Percentiles rank a stretch among this genome's conserved stretches.
Conservation (phyloP, 1,284 basidiomycete species). For the Leccinum pseudoinsigne region DNA sequence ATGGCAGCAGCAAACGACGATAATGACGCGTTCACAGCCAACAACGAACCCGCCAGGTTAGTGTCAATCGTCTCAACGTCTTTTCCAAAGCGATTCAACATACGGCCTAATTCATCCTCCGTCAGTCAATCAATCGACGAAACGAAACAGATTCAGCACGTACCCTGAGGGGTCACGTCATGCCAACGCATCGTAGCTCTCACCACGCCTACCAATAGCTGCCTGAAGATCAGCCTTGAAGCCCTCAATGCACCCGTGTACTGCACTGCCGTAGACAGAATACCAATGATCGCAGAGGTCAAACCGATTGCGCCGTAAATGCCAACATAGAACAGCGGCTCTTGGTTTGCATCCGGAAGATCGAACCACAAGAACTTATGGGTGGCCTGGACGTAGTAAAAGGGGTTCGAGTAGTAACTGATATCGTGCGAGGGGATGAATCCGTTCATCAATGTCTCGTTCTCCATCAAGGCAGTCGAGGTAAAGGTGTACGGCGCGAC, state of each 20-base stretch:
- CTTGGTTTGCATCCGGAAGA: slow-evolving; percentile 44
- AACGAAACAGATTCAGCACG: not conserved
- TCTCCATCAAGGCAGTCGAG: slow-evolving; percentile 32
- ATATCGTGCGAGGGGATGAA: slow-evolving; percentile 20
- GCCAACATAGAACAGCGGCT: slow-evolving; percentile 52
- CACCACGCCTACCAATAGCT: slow-evolving; percentile 44
- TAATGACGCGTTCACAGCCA: slow-evolving; percentile 71
- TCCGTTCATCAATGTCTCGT: slow-evolving; percentile 30
- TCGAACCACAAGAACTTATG: slow-evolving; percentile 23
- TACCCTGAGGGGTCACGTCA: slow-evolving; percentile 49
- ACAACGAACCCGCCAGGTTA: slow-evolving; percentile 50
- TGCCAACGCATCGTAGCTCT: slow-evolving; percentile 55
- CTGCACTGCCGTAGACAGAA: slow-evolving; percentile 40
- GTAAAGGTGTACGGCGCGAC: slow-evolving; percentile 22
- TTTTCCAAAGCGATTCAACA: slow-evolving; percentile 55
- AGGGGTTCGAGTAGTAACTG: slow-evolving; percentile 15
- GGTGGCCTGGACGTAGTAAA: slow-evolving; percentile 17
- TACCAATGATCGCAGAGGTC: slow-evolving; percentile 36
- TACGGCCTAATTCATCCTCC: slow-evolving; percentile 38
- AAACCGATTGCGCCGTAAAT: slow-evolving; percentile 48
- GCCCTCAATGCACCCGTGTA: slow-evolving; percentile 50
- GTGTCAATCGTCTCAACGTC: slow-evolving; percentile 51
- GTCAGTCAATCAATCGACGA: not conserved
- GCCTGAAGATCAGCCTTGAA: slow-evolving; percentile 45
- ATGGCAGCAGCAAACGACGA: slow-evolving; percentile 60